Evolutionary conservation across 306 rosid genomes (phyloP), one percentile per base, ranked within the genome.

Genomic region (Acacia melanoxylon): DNA sequence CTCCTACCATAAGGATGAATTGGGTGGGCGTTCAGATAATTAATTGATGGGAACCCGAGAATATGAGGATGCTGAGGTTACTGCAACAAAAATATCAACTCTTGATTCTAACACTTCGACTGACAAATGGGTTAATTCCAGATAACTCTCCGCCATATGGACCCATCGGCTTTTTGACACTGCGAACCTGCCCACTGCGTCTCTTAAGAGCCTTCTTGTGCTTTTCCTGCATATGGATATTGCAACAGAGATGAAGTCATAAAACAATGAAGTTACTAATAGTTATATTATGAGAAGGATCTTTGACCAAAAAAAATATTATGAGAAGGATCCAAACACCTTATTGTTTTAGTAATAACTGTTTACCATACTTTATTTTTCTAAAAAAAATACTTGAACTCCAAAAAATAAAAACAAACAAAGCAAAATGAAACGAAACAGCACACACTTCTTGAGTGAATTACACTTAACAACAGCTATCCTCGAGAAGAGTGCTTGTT

Each of bases 131-230:
- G 62, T 95, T 95, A 80, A 91, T 95, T 84, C 98, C 98, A 13
- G 97, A n/a, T 37, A 87, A 4, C 78, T 95, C 97, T 41, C 99
- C 99, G 35, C 95, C 89, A 29, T 93, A 95, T 10, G 88, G 85
- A 80, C 88, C 91, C 2, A 15, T 17, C 1, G 93, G 94, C 78
- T 49, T 87, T 83, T 20, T 90, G 81, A 93, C 80, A 59, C 76
- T 78, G 62, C 81, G 95, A 54, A 95, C 95, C 81, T 93, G 97
- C 44, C 95, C 99, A 75, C 83, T 76, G 31, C 92, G 92, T 48
- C 78, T 87, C 86, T 74, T 83, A 22, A 82, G 76, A 71, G 97
- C 90, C 54, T 95, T 92, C 87, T 89, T 49, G 74, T 93, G 96
- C 89, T 93, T 93, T 82, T 79, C 74, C 98, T 95, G 89, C 76